Evolutionary conservation across 768 basidiomycete species (phyloP).

Genomic region (Hericium rajendrae): DNA sequence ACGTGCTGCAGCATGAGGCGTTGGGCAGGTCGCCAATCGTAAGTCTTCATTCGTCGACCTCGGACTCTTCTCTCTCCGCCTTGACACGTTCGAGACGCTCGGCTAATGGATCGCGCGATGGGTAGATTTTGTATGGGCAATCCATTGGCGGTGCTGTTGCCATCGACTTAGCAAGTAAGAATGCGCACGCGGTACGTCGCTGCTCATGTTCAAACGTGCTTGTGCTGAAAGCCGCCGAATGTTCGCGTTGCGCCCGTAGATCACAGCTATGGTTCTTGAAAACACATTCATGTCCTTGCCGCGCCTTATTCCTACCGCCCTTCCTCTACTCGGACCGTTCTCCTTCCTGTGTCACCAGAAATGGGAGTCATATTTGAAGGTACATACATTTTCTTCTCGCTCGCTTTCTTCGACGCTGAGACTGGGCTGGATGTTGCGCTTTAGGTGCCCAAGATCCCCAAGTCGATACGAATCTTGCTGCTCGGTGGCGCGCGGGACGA

Average conservation of each 20-base stretch:
- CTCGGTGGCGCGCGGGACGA: constrained; percentile 67
- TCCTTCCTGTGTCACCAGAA: constrained; percentile 79
- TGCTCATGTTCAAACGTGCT: not conserved
- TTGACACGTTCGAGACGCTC: not conserved
- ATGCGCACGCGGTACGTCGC: constrained; percentile 50
- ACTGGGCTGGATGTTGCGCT: not conserved
- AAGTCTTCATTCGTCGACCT: not conserved
- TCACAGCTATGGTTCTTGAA: constrained; percentile 76
- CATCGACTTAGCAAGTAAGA: constrained; percentile 76
- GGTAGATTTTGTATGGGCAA: constrained; percentile 72
- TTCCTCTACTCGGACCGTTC: constrained; percentile 66
- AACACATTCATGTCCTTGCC: constrained; percentile 89
- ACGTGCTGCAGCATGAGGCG: constrained; percentile 50
- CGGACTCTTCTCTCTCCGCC: not conserved
- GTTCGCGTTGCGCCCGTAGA: constrained; percentile 29
- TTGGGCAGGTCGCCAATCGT: constrained; percentile 65
- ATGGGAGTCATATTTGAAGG: constrained; percentile 72
- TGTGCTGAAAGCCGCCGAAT: not conserved
- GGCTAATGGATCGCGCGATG: not conserved
- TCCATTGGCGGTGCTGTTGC: constrained; percentile 91
- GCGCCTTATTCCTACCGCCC: constrained; percentile 66
- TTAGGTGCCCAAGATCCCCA: constrained; percentile 39
- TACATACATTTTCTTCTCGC: constrained; percentile 24
- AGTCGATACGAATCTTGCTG: constrained; percentile 68
- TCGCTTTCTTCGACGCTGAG: constrained; percentile 25